These are phyloP conservation scores for Isatis tinctoria DNA, from an alignment of 345 rosid genomes.

Conservation along the genomic window DNA sequence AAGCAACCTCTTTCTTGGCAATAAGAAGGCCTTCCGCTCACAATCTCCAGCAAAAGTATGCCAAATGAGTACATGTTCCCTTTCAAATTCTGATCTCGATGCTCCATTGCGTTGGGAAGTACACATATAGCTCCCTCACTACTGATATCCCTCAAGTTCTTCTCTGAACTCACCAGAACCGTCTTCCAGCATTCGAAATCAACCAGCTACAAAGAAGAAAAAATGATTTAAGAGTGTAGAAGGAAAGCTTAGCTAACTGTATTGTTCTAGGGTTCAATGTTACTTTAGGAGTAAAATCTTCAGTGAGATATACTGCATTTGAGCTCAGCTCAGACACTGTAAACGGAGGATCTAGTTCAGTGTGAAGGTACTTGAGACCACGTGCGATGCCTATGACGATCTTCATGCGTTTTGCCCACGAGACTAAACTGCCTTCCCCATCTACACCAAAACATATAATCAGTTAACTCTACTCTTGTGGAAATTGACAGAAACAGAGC, in stretches of 20 bases:
- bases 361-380: constrained; percentile 87
- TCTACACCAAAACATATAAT: constrained; percentile 42
- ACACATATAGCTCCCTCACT: constrained; percentile 73
- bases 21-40: constrained; percentile 83
- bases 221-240: neutral
- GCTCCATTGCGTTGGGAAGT: constrained; percentile 67
- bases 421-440: constrained; percentile 81
- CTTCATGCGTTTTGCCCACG: constrained; percentile 97
- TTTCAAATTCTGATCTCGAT: constrained; percentile 61
- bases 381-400: constrained; percentile 65
- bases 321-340: constrained; percentile 86
- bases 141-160: constrained; percentile 58
- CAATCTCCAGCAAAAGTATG: constrained; percentile 71
- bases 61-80: constrained; percentile 87
- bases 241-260: neutral
- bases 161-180: constrained; percentile 72
- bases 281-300: constrained; percentile 94
- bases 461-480: neutral
- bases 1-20: constrained; percentile 78
- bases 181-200: constrained; percentile 97
- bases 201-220: constrained; percentile 53
- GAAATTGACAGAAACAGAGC: neutral
- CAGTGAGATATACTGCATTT: constrained; percentile 89
- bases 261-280: neutral
- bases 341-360: constrained; percentile 81